A percentile compares a stretch with the other conserved stretches of the same genome.
Conservation (phyloP, 2,329 filamentous ascomycete genomes). For the Lasiodiplodia gonubiensis region DNA sequence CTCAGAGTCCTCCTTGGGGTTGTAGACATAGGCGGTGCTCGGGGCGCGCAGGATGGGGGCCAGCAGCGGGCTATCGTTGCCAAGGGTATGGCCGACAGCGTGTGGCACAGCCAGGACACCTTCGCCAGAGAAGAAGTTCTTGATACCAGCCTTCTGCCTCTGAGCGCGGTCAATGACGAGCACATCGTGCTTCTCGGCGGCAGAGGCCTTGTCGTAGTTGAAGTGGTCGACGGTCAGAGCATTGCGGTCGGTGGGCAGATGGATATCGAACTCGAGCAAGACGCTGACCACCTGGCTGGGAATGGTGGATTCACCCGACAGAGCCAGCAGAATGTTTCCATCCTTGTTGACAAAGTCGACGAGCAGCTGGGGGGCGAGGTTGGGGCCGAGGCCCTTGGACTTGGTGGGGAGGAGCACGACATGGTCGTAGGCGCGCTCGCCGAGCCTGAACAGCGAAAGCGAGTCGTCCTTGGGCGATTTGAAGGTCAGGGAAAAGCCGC, state of each 20-base stretch:
- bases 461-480: constrained; percentile 81
- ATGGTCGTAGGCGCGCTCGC: constrained; percentile 90
- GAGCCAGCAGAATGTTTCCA: constrained; percentile 87
- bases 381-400: constrained; percentile 89
- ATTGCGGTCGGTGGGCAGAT: constrained; percentile 83
- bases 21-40: constrained; percentile 88
- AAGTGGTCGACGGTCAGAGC: constrained; percentile 93
- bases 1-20: constrained; percentile 80
- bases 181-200: constrained; percentile 85
- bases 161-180: constrained; percentile 75
- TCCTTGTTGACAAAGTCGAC: constrained; percentile 90
- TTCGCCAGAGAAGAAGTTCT: constrained; percentile 76
- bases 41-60: constrained; percentile 83
- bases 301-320: constrained; percentile 73
- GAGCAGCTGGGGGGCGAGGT: constrained; percentile 82
- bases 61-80: constrained; percentile 74
- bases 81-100: constrained; percentile 80
- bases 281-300: constrained; percentile 77
- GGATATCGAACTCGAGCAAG: constrained; percentile 86
- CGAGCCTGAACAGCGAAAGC: constrained; percentile 80
- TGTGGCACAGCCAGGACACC: constrained; percentile 80
- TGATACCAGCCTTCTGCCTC: constrained; percentile 69
- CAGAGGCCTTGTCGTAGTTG: constrained; percentile 80
- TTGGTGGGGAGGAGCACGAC: constrained; percentile 86
- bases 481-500: constrained; percentile 81